Evolutionary conservation across 164 flowering plant genomes (phyloP), one percentile per base, ranked within the genome.

Genomic region (Stephania japonica): DNA sequence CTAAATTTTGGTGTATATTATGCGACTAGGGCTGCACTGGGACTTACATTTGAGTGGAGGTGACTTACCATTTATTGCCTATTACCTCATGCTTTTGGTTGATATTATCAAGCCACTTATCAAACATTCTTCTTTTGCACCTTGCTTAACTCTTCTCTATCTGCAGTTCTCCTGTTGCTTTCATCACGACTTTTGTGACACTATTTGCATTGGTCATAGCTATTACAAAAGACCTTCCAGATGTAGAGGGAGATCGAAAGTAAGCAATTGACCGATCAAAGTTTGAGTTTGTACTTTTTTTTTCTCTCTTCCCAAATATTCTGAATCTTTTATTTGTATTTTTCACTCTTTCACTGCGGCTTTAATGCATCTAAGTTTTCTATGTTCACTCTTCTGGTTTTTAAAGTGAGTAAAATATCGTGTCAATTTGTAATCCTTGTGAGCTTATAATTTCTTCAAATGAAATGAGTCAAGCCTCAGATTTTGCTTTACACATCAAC

Each of bases 161-260:
- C 44, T 93, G 89, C 93, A 93, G 99, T 75, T 78, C 89, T 32
- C 90, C 98, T 65, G 95, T 93, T 78, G 97, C 88, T 78, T 96
- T 96, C 85, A 93, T 96, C 78, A 96, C 98, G 42, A 80, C 87
- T 47, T 96, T 93, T 81, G 98, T 93, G 53, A 93, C 97, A 27
- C 14, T 96, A 72, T 96, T 96, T 86, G 99, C 99, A 1, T 80
- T 96, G 81, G 98, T 91, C 70, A 96, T 96, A 80, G 99, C 99
- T 69, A 89, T 96, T 75, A 96, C 99, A 24, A 96, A 96, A 81
- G 99, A 96, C 85, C 97, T 96, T 80, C 95, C 98, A 68, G 99
- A 96, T 82, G 94, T 91, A 7, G 98, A 90, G 76, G 98, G 99
- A 62, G 99, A 96, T 78, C 92, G 97, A 79, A 93, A 91, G 99